Base-by-base conservation (phyloP, 1,139 yeast species). In the Wickerhamomyces sp. region DNA sequence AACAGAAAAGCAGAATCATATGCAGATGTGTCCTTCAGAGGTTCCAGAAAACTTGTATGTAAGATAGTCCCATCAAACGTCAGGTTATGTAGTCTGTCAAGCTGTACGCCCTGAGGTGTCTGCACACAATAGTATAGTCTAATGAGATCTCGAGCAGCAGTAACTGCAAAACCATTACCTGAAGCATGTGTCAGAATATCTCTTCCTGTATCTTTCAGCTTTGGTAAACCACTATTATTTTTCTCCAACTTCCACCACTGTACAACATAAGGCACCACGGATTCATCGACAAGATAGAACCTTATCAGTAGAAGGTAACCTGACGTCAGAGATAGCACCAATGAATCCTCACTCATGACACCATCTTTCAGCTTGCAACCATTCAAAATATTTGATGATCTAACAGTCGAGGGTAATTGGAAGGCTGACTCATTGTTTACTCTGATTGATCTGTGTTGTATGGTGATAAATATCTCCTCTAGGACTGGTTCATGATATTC, bases 231-330 rank as follows among this genome's bases (percentile, higher is more conserved):
- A 10, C 46, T 18, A 46, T 40, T 34, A 48, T 47, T 15, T 49
- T 43, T 34, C 54, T 59, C 3, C 57, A 62, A 7, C 45, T 67
- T 71, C 80, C 80, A 76, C 79, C 79, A 75, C 52, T 76, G 81
- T 0, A 75, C 74, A 13, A 73, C 70, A 50, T 68, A 73, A 2
- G 80, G 80, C 42, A 67, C 71, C 43, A 62, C 64, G 7, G 13
- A 14, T 1, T 36, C 40, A 7, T 44, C 48, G 1, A 68, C 59
- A 15, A 55, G 52, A 45, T 46, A 72, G 30, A 71, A 54, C 41
- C 71, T 58, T 10, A 71, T 58, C 18, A 75, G 58, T 8, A 76
- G 55, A 6, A 75, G 46, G 46, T 62, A 72, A 1, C 79, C 78
- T 1, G 78, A 70, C 34, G 65, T 61, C 9, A 75, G 55, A 0